Conservation (phyloP, 495 filamentous ascomycete species). For the Parathielavia appendiculata region DNA sequence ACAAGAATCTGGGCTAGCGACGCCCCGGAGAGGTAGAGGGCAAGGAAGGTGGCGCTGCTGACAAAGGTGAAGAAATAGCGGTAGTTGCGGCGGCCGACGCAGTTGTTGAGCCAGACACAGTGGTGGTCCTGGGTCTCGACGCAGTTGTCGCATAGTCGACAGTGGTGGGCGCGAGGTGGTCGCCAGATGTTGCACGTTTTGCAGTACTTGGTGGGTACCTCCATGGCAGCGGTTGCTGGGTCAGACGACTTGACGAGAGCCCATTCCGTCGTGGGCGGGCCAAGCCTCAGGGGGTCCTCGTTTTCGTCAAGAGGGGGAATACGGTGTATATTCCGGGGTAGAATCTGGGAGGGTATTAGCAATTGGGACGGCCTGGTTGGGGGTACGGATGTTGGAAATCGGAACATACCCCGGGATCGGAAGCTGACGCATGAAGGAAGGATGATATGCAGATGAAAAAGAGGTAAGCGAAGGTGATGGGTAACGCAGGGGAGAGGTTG, state of each 20-base stretch:
- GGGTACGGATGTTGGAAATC: too few species aligned
- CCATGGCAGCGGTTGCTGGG: conserved; percentile 74
- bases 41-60: conserved; percentile 65
- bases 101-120: conserved; percentile 99
- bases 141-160: conserved; percentile 93
- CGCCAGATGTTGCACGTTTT: conserved; percentile 96
- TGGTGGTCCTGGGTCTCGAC: conserved; percentile 97
- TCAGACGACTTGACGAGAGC: conserved; percentile 75
- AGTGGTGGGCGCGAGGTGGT: conserved; percentile 91
- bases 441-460: conserved; percentile 88
- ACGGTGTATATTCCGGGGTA: conserved; percentile 71
- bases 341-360: conserved; percentile 51
- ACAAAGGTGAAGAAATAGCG: conserved; percentile 96
- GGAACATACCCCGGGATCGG: conserved; percentile 81
- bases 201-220: conserved; percentile 96
- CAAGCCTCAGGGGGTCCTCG: conserved; percentile 72
- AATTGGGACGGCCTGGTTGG: background rate
- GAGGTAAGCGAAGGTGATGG: conserved; percentile 83
- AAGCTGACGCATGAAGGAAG: conserved; percentile 83
- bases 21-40: conserved; percentile 67
- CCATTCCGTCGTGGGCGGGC: conserved; percentile 86
- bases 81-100: conserved; percentile 94
- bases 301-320: conserved; percentile 53
- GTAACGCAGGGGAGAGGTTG: conserved; percentile 86
- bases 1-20: conserved; percentile 74